Conservation (phyloP, 176 grass and related monocot genomes). For the Zoysia japonica region DNA sequence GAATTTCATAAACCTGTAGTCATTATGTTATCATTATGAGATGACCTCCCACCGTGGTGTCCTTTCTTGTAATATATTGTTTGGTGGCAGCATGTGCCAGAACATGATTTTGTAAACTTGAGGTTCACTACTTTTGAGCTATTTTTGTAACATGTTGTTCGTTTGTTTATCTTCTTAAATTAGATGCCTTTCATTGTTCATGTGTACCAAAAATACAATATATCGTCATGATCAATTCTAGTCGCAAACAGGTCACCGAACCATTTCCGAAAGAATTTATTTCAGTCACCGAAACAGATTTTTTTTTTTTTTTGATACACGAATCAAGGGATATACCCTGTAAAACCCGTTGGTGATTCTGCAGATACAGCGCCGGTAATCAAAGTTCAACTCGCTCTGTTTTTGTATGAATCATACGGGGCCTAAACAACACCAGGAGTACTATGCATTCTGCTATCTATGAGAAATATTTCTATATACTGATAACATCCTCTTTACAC, state of each 20-base stretch:
- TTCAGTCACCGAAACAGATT: not conserved
- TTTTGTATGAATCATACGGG: constrained; percentile 28
- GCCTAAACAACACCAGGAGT: constrained; percentile 27
- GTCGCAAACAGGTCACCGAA: not conserved
- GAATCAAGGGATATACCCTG: constrained; percentile 13
- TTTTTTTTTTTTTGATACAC: not conserved
- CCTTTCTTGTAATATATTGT: constrained; percentile 35
- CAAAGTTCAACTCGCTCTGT: constrained; percentile 31
- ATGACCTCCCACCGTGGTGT: constrained; percentile 31
- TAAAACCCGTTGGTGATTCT: not conserved
- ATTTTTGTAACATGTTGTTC: not conserved
- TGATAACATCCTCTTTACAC: constrained; percentile 38
- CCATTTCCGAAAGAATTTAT: not conserved
- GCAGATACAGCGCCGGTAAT: not conserved
- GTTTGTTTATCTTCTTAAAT: not conserved
- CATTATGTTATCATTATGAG: constrained; percentile 33
- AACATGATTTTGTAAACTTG: constrained; percentile 12
- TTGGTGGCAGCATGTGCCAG: not conserved
- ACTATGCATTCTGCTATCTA: constrained; percentile 38
- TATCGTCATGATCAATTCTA: not conserved
- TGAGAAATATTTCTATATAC: constrained; percentile 37
- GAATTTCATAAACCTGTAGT: constrained; percentile 11
- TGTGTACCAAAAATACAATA: not conserved
- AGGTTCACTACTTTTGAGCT: constrained; percentile 24
- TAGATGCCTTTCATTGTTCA: too few relatives aligned